These are phyloP conservation scores for Trichoderma asperellum DNA, from an alignment of 2,329 filamentous ascomycete genomes.

Conservation along the genomic window DNA sequence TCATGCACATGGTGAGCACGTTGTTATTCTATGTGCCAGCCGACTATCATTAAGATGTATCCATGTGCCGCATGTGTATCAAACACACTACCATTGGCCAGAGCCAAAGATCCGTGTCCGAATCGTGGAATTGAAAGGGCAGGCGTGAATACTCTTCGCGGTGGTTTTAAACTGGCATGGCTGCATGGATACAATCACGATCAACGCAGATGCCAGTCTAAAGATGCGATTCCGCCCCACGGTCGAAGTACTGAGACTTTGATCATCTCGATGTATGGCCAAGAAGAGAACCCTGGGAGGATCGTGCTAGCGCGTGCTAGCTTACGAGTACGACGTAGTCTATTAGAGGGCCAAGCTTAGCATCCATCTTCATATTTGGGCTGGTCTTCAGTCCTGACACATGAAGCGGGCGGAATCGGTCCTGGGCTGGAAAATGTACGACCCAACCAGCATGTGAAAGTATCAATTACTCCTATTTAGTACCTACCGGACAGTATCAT, in stretches of 20 bases:
- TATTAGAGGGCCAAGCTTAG: not conserved
- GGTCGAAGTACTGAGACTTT: not conserved
- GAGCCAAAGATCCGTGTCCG: not conserved
- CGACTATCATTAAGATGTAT: not conserved
- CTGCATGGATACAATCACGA: not conserved
- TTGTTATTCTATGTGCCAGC: not conserved
- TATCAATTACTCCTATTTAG: not conserved
- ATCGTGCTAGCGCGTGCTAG: not conserved
- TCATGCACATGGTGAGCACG: not conserved
- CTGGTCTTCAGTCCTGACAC: not conserved
- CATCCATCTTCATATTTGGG: not conserved
- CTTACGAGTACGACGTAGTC: constrained; percentile 18
- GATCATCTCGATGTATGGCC: not conserved
- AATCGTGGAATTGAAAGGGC: not conserved
- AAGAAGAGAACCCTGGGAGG: not conserved
- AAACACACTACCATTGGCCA: constrained; percentile 1
- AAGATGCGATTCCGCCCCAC: not conserved
- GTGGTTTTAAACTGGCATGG: not conserved
- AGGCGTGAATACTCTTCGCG: not conserved
- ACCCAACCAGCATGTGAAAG: not conserved
- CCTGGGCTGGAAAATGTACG: not conserved
- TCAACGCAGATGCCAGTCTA: not conserved
- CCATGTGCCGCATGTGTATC: constrained; percentile 7
- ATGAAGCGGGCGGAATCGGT: not conserved
- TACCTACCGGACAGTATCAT: not conserved